Conservation (phyloP, 2,329 filamentous ascomycete species). For the Calonectria pauciramosa region DNA sequence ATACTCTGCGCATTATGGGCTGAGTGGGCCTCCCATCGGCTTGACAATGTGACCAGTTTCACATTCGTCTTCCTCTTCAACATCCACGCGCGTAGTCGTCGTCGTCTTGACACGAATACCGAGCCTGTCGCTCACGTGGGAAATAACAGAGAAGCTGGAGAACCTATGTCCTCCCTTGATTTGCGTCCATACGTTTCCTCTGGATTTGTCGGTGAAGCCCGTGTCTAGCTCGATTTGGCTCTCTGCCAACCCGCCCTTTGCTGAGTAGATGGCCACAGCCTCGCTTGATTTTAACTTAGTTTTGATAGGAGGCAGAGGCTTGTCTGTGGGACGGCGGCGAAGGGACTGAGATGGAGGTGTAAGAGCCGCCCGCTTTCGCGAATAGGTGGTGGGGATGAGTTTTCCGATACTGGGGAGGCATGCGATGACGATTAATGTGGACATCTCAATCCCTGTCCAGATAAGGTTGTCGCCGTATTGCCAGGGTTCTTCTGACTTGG, state of each 20-base stretch:
- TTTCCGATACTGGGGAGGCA: constrained; percentile 56
- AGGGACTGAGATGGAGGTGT: background rate
- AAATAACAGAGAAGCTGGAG: constrained; percentile 39
- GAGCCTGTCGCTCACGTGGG: constrained; percentile 35
- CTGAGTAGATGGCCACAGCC: background rate
- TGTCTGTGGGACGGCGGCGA: constrained; percentile 2
- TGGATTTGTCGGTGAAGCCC: constrained; percentile 48
- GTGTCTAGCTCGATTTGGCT: constrained; percentile 43
- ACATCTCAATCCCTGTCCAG: constrained; percentile 59
- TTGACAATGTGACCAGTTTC: constrained; percentile 1
- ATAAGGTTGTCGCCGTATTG: constrained; percentile 57
- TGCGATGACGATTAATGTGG: constrained; percentile 57
- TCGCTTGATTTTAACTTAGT: constrained; percentile 20
- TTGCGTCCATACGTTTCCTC: constrained; percentile 49
- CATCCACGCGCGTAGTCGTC: constrained; percentile 27
- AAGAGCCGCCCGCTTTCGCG: constrained; percentile 14
- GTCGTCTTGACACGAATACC: constrained; percentile 43
- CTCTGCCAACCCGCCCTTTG: constrained; percentile 32
- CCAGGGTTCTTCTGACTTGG: constrained; percentile 56
- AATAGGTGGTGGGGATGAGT: background rate
- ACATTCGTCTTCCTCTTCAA: constrained; percentile 14
- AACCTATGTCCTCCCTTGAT: constrained; percentile 44
- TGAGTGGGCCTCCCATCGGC: constrained; percentile 12
- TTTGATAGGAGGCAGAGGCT: constrained; percentile 7
- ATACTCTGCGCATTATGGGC: background rate